phyloP scores from a whole-genome alignment of 2,329 filamentous ascomycete species.

The Venturia pyrina region DNA sequence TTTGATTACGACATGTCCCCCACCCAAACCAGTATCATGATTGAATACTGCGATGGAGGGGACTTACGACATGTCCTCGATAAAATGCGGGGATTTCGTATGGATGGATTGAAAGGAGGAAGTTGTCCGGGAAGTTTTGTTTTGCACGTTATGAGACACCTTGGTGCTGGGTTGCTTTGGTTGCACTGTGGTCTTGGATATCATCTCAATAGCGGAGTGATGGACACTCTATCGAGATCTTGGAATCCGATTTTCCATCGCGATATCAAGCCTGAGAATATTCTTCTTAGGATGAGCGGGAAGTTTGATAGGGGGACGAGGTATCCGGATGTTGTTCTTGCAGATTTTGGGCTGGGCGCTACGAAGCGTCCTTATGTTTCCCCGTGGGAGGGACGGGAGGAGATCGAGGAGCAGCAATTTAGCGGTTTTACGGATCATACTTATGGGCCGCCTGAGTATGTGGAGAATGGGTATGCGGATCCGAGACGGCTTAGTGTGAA shows the following conservation, averaged over 20 bases:
- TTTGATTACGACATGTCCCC: neutral
- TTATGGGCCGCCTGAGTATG: neutral
- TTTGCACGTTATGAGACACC: neutral
- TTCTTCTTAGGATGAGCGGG: conserved; percentile 49
- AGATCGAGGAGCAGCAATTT: neutral
- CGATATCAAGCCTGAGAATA: conserved; percentile 95
- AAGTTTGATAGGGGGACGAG: neutral
- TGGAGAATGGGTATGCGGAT: neutral
- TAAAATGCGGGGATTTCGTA: neutral
- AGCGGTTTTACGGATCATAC: neutral
- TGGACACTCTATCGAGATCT: conserved; percentile 64
- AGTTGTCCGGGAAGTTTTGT: neutral
- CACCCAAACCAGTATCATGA: neutral
- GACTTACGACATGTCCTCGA: neutral
- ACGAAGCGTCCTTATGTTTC: neutral
- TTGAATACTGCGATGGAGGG: neutral
- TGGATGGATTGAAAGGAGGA: neutral
- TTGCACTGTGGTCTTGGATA: neutral
- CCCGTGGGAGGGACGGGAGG: neutral
- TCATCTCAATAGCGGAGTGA: neutral
- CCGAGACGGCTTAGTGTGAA: neutral
- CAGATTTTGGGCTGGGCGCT: neutral
- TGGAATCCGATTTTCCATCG: conserved; percentile 91
- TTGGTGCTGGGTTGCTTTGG: neutral
- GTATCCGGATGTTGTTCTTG: neutral